Conservation (phyloP, 192 early-diverging fungal genomes). For the Coemansia sp. region DNA sequence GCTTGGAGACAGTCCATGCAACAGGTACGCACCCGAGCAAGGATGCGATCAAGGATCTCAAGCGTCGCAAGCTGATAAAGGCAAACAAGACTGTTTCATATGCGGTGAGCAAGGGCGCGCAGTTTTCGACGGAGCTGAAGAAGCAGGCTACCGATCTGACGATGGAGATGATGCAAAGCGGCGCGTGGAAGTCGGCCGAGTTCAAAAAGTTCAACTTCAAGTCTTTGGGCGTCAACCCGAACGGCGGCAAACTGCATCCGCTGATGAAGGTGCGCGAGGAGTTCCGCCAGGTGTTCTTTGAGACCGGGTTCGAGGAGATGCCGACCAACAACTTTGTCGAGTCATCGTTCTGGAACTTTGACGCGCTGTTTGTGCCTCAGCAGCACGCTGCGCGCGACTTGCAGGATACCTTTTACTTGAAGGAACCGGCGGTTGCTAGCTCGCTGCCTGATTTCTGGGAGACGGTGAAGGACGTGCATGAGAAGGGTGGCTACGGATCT, state of each 20-base stretch:
- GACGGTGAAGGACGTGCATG: conserved; percentile 88
- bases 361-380: conserved; percentile 98
- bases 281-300: conserved; percentile 98
- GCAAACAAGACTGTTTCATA: conserved; percentile 77
- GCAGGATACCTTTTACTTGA: conserved; percentile 82
- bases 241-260: conserved; percentile 91
- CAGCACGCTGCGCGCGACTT: conserved; percentile 91
- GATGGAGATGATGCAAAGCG: conserved; percentile 85
- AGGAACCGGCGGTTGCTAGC: conserved; percentile 59
- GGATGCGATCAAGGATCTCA: conserved; percentile 71
- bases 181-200: conserved; percentile 88
- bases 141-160: conserved; percentile 96
- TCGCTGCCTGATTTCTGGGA: conserved; percentile 90
- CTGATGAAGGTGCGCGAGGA: conserved; percentile 99
- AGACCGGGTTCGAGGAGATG: conserved; percentile 99
- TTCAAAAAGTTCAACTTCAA: conserved; percentile 99
- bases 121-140: conserved; percentile 81
- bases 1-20: conserved; percentile 66
- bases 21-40: conserved; percentile 64
- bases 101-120: conserved; percentile 78
- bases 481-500: conserved; percentile 90
- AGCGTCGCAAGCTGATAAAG: conserved; percentile 72
- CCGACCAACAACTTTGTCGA: conserved; percentile 96
- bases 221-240: conserved; percentile 75
- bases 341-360: conserved; percentile 99